These are phyloP conservation scores for Takashimella tepidaria DNA, from an alignment of 1,284 basidiomycete species.

Conservation along the genomic window DNA sequence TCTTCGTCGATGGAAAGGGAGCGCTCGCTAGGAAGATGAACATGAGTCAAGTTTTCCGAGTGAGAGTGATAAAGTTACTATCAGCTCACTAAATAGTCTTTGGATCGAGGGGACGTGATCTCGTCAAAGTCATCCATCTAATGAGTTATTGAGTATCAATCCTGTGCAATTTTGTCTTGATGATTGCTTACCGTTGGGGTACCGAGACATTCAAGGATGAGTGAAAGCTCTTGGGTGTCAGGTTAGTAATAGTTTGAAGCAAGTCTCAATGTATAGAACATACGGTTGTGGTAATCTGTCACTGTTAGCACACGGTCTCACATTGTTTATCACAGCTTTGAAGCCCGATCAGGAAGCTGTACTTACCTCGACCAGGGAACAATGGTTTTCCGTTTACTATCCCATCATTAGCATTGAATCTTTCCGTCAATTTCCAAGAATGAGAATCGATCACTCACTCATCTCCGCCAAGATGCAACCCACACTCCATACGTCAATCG, in stretches of 20 bases:
- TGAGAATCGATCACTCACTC: constrained; percentile 46
- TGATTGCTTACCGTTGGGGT: constrained; percentile 49
- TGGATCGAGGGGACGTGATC: constrained; percentile 70
- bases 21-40: constrained; percentile 54
- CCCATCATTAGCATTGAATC: constrained; percentile 3
- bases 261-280: neutral
- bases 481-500: constrained; percentile 90
- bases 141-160: constrained; percentile 7
- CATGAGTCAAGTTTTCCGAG: neutral
- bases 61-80: neutral
- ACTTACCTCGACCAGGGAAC: constrained; percentile 82
- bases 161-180: neutral
- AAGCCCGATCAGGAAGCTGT: no score
- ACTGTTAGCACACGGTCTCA: neutral
- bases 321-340: constrained; percentile 15
- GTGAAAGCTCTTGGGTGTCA: constrained; percentile 52
- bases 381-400: constrained; percentile 73
- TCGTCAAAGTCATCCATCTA: constrained; percentile 59
- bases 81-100: constrained; percentile 69
- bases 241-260: no score
- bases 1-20: constrained; percentile 84
- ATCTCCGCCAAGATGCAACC: constrained; percentile 93
- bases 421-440: neutral
- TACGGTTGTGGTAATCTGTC: constrained; percentile 44
- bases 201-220: constrained; percentile 58